Percentiles rank a stretch among this genome's conserved stretches.
These are phyloP conservation scores for Neurospora sp. DNA, from an alignment of 495 filamentous ascomycete genomes.

Conservation along the genomic window DNA sequence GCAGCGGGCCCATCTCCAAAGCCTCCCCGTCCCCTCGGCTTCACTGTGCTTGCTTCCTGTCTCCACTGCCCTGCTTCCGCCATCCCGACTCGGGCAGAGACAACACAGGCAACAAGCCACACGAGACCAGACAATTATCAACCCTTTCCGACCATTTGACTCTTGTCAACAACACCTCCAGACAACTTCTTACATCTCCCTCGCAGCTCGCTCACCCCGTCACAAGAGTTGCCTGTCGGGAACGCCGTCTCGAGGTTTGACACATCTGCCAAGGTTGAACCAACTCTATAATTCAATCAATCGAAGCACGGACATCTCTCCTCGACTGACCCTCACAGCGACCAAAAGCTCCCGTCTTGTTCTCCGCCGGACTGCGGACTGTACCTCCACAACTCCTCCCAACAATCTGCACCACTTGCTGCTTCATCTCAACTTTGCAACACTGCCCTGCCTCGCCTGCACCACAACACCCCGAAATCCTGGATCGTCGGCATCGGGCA, in stretches of 20 bases:
- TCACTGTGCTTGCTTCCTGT: background rate
- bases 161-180: background rate
- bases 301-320: background rate
- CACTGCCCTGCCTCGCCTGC: background rate
- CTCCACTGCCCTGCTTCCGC: conserved; percentile 2
- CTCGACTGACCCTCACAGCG: background rate
- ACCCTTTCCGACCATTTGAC: background rate
- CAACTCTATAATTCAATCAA: background rate
- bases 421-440: background rate
- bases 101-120: background rate
- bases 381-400: background rate
- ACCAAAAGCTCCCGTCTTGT: background rate
- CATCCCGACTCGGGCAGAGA: background rate
- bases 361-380: background rate
- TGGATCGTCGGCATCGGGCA: background rate
- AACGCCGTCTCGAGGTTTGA: background rate
- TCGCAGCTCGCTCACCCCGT: background rate
- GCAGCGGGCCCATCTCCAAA: background rate
- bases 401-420: background rate
- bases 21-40: background rate
- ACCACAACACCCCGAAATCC: background rate
- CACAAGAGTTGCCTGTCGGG: background rate
- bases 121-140: background rate
- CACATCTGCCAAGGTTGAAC: background rate
- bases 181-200: background rate